Percentiles rank a stretch among this genome's conserved stretches.
Conservation (phyloP, 352 stramenopile genomes). For the Pythium chondricola region DNA sequence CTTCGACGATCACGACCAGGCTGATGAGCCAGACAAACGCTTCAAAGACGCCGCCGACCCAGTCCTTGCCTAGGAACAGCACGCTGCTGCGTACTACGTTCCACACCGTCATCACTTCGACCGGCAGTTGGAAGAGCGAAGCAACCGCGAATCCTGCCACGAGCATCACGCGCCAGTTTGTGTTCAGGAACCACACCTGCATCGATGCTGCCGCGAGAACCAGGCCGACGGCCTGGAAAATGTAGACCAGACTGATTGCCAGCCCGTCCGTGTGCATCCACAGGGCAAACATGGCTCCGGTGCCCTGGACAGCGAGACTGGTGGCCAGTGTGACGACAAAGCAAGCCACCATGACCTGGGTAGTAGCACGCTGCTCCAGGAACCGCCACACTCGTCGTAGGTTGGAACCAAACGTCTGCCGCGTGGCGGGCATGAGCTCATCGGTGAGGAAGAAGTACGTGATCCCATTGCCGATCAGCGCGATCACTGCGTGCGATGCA, state of each 20-base stretch:
- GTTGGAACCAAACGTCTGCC: conserved; percentile 14
- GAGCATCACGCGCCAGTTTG: conserved; percentile 20
- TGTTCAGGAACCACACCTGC: conserved; percentile 19
- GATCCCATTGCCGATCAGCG: conserved; percentile 6
- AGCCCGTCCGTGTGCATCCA: conserved; percentile 14
- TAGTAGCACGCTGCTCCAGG: conserved; percentile 19
- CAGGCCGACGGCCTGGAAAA: conserved; percentile 12
- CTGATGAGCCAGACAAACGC: conserved; percentile 8
- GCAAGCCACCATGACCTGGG: conserved; percentile 18
- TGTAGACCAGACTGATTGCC: conserved; percentile 10
- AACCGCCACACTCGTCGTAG: conserved; percentile 20
- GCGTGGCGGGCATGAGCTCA: conserved; percentile 8
- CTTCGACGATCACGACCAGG: conserved; percentile 15
- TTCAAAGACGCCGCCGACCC: conserved; percentile 11
- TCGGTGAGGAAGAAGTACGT: conserved; percentile 17
- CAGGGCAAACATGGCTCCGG: conserved; percentile 2
- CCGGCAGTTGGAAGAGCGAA: conserved; percentile 4
- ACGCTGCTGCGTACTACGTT: conserved; percentile 12
- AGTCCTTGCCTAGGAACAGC: conserved; percentile 16
- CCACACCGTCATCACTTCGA: conserved; percentile 15
- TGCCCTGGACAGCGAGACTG: conserved; percentile 10
- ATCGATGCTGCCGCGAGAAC: conserved; percentile 9
- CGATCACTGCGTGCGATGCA: conserved; percentile 5
- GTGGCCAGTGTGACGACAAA: conserved; percentile 12
- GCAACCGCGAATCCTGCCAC: conserved; percentile 5